Conservation (phyloP, 2,329 filamentous ascomycete species). For the Thielaviopsis euricoi region DNA sequence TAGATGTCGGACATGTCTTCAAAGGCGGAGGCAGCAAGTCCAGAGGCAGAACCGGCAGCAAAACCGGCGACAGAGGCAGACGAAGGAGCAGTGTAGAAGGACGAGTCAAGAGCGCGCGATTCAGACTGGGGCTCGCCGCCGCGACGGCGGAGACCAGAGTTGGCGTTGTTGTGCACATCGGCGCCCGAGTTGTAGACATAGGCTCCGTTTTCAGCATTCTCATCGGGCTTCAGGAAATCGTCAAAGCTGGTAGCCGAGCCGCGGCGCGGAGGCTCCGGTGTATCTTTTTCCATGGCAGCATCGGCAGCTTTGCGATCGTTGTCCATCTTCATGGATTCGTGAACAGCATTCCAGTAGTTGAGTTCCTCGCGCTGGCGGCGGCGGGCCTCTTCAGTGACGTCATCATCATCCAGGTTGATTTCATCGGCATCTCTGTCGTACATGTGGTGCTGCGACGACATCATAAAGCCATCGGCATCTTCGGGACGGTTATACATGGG, state of each 20-base stretch:
- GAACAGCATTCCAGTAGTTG: slow-evolving; percentile 47
- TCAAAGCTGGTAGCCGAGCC: slow-evolving; percentile 34
- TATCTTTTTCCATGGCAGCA: slow-evolving; percentile 12
- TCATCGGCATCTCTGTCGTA: slow-evolving; percentile 1
- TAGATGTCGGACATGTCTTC: slow-evolving; percentile 38
- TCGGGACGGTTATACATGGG: slow-evolving; percentile 50
- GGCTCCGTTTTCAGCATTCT: slow-evolving; percentile 34
- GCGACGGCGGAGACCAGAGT: slow-evolving; percentile 27
- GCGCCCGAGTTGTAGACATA: slow-evolving; percentile 42
- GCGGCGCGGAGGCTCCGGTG: slow-evolving; percentile 10
- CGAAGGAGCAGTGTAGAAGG: slow-evolving; percentile 18
- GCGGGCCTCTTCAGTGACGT: slow-evolving; percentile 45
- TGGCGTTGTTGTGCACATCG: slow-evolving; percentile 26
- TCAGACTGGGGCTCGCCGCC: slow-evolving; percentile 19
- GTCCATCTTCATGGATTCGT: slow-evolving; percentile 29
- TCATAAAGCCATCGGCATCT: slow-evolving; percentile 46
- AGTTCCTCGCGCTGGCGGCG: slow-evolving; percentile 47
- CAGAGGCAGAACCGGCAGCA: neutral
- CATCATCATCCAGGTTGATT: slow-evolving; percentile 21
- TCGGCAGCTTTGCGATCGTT: slow-evolving; percentile 11
- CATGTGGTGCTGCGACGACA: slow-evolving; percentile 27
- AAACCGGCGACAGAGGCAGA: neutral
- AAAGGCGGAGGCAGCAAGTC: slow-evolving; percentile 21
- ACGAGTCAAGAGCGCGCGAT: neutral
- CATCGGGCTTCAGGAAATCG: slow-evolving; percentile 38